Conservation (phyloP, 192 early-diverging fungal genomes). For the Mortierella antarctica region DNA sequence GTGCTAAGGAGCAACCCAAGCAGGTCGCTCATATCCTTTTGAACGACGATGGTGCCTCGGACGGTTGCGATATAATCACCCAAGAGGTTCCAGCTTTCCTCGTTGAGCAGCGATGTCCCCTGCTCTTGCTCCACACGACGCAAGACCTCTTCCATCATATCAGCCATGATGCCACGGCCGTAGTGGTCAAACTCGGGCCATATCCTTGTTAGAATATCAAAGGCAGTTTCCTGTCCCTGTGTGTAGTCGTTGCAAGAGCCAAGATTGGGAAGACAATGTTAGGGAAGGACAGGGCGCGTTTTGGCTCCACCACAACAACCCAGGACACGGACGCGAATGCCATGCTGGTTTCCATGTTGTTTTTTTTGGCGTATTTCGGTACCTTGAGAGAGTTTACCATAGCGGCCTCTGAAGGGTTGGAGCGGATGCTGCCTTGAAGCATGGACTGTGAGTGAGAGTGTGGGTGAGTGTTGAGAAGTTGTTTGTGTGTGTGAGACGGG, state of each 20-base stretch:
- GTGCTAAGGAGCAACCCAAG: constrained; percentile 22
- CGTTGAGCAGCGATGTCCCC: constrained; percentile 15
- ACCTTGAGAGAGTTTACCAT: background rate
- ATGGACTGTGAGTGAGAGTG: background rate
- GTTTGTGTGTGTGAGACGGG: too few species aligned
- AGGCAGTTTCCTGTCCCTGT: constrained; percentile 9
- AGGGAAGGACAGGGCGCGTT: background rate
- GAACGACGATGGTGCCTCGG: constrained; percentile 24
- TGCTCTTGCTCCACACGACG: constrained; percentile 41
- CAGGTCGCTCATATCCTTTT: constrained; percentile 34
- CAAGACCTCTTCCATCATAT: constrained; percentile 39
- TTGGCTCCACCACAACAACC: too few species aligned
- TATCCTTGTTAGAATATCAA: constrained; percentile 30
- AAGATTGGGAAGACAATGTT: background rate
- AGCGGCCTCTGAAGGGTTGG: background rate
- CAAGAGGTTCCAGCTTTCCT: constrained; percentile 20
- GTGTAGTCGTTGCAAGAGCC: background rate
- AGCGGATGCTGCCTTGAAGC: background rate
- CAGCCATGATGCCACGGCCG: constrained; percentile 36
- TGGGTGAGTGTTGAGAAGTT: too few species aligned
- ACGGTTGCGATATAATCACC: constrained; percentile 15
- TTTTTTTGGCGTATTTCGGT: too few species aligned
- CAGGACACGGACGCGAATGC: too few species aligned
- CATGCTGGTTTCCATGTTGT: background rate
- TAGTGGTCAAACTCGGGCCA: constrained; percentile 48